phyloP scores from a whole-genome alignment of 2,329 filamentous ascomycete genomes.

The Westerdykella sp. region DNA sequence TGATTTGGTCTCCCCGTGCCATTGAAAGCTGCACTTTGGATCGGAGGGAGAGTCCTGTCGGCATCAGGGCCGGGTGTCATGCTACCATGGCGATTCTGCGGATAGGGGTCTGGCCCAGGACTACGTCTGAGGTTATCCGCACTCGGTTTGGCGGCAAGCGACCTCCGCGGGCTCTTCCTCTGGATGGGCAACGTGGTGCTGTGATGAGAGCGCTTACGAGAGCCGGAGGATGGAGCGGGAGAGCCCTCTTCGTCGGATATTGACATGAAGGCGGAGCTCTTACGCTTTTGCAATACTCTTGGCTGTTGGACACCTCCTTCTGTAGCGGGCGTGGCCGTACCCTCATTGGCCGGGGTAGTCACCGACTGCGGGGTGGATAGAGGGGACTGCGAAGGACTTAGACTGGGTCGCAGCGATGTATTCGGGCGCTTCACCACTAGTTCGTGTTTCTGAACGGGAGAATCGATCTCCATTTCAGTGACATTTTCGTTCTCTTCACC shows the following conservation, averaged over 20 bases:
- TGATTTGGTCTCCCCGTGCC: conserved; percentile 14
- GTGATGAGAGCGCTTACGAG: conserved; percentile 26
- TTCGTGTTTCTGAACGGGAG: conserved; percentile 5
- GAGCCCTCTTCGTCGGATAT: conserved; percentile 28
- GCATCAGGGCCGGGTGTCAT: conserved; percentile 10
- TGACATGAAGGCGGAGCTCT: conserved; percentile 25
- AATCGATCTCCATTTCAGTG: conserved; percentile 27
- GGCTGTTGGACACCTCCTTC: conserved; percentile 17
- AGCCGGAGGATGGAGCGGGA: conserved; percentile 6
- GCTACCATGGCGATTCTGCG: conserved; percentile 1
- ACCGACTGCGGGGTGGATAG: conserved; percentile 23
- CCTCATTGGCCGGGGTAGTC: conserved; percentile 16
- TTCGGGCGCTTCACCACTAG: conserved; percentile 8
- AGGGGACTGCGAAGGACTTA: conserved; percentile 24
- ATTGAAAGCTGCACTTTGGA: conserved; percentile 28
- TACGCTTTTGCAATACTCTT: conserved; percentile 21
- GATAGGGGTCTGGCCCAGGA: conserved; percentile 7
- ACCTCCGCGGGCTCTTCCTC: conserved; percentile 26
- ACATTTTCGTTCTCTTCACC: conserved; percentile 27
- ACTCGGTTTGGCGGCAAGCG: conserved; percentile 17
- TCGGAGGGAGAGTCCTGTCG: conserved; percentile 18
- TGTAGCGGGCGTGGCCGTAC: conserved; percentile 13
- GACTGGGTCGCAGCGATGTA: conserved; percentile 1
- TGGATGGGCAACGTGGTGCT: conserved; percentile 19
- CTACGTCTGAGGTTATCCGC: conserved; percentile 24